Conservation (phyloP, 495 filamentous ascomycete species). For the Annulohypoxylon nitens region DNA sequence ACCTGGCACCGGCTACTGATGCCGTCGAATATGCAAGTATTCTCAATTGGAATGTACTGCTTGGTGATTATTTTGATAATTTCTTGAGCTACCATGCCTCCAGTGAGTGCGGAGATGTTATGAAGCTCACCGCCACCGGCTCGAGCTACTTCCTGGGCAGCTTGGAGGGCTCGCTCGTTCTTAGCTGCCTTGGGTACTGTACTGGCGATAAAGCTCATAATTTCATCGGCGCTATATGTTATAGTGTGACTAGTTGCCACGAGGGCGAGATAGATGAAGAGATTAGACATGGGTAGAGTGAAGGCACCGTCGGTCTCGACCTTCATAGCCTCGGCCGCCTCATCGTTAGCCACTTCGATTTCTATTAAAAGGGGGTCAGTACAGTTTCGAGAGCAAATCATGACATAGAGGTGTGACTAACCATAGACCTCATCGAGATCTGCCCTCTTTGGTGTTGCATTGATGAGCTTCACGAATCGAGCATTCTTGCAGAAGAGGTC, state of each 20-base stretch:
- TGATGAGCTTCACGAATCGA: conserved; percentile 89
- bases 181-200: conserved; percentile 60
- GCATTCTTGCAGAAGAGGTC: conserved; percentile 97
- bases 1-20: conserved; percentile 83
- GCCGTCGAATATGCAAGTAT: conserved; percentile 94
- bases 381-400: conserved; percentile 13
- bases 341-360: conserved; percentile 56
- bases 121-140: conserved; percentile 90
- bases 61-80: conserved; percentile 95
- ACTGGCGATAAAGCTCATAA: conserved; percentile 57
- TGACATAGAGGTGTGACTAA: conserved; percentile 33
- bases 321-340: conserved; percentile 57
- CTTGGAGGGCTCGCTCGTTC: conserved; percentile 63
- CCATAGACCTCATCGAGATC: conserved; percentile 50
- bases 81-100: conserved; percentile 95
- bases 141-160: conserved; percentile 75
- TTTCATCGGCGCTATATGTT: conserved; percentile 60
- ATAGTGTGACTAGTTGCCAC: conserved; percentile 65
- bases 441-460: conserved; percentile 51
- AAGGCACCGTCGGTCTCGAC: conserved; percentile 51
- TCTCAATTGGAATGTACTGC: conserved; percentile 96
- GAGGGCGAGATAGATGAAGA: conserved; percentile 83
- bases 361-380: conserved; percentile 39
- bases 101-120: conserved; percentile 90
- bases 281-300: conserved; percentile 68